Evolutionary conservation across 2,329 filamentous ascomycete species (phyloP).

Genomic region (Phyllosticta paracitricarpa): DNA sequence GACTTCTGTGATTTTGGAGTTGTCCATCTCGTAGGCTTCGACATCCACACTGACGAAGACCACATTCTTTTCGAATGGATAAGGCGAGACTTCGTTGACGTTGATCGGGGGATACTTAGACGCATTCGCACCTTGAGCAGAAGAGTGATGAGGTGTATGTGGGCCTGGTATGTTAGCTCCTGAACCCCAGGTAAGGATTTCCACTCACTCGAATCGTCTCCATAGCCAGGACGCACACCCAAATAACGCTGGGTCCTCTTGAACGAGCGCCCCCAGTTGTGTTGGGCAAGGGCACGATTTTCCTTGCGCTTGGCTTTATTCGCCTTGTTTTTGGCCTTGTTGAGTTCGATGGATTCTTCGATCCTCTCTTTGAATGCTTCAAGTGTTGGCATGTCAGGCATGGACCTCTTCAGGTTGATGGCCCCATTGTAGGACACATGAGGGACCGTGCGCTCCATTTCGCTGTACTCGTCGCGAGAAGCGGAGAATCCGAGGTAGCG

Average conservation of each 20-base stretch:
- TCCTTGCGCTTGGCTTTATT: slow-evolving; percentile 41
- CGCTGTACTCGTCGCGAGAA: slow-evolving; percentile 36
- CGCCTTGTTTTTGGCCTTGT: slow-evolving; percentile 40
- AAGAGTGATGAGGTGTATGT: too few relatives aligned
- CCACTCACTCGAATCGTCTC: neutral
- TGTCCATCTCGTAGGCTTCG: slow-evolving; percentile 65
- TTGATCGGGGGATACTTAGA: slow-evolving; percentile 28
- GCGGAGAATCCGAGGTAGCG: slow-evolving; percentile 54
- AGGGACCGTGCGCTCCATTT: slow-evolving; percentile 23
- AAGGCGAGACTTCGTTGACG: slow-evolving; percentile 36
- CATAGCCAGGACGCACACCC: slow-evolving; percentile 47
- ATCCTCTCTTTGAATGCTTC: slow-evolving; percentile 47
- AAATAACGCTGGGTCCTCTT: slow-evolving; percentile 61
- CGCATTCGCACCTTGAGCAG: neutral
- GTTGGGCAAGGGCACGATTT: slow-evolving; percentile 41
- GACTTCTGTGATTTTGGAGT: slow-evolving; percentile 67
- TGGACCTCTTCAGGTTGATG: slow-evolving; percentile 14
- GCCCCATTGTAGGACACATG: slow-evolving; percentile 13
- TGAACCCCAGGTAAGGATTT: neutral
- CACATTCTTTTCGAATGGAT: slow-evolving; percentile 42
- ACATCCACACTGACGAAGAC: slow-evolving; percentile 74
- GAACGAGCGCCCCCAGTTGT: slow-evolving; percentile 45
- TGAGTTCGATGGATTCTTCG: slow-evolving; percentile 39
- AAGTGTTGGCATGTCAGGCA: slow-evolving; percentile 26
- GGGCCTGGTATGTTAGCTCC: neutral